Conservation (phyloP, 768 basidiomycete genomes). For the Tephrocybe sp. region DNA sequence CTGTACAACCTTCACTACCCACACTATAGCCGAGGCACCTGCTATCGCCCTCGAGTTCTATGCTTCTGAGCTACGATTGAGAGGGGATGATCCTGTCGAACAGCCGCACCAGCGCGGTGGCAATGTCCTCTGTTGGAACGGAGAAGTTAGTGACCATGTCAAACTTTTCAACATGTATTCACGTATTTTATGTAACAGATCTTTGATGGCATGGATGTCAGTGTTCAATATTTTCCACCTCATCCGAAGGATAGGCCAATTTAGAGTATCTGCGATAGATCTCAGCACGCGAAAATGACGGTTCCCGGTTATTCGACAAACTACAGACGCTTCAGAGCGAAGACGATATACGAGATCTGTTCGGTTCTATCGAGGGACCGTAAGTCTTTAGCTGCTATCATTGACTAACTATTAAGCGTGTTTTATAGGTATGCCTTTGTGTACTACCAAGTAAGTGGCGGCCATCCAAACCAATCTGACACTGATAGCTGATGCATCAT, state of each 20-base stretch:
- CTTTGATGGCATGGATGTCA: conserved; percentile 79
- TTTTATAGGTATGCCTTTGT: conserved; percentile 74
- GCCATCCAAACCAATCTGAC: neutral
- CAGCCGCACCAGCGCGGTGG: conserved; percentile 69
- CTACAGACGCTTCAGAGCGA: conserved; percentile 29
- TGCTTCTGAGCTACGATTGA: conserved; percentile 73
- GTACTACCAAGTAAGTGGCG: conserved; percentile 63
- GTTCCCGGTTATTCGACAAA: conserved; percentile 46
- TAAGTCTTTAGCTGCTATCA: conserved; percentile 44
- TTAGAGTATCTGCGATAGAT: conserved; percentile 41
- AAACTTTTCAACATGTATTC: neutral
- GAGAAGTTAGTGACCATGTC: conserved; percentile 51
- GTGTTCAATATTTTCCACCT: conserved; percentile 20
- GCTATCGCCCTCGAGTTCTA: conserved; percentile 52
- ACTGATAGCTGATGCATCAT: conserved; percentile 3
- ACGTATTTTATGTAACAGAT: too few species aligned
- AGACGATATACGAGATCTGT: conserved; percentile 47
- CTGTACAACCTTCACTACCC: conserved; percentile 20
- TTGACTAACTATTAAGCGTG: too few species aligned
- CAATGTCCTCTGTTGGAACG: conserved; percentile 82
- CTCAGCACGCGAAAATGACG: conserved; percentile 66
- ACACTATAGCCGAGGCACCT: neutral
- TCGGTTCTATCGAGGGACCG: conserved; percentile 79
- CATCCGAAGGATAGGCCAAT: neutral
- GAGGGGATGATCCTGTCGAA: conserved; percentile 55